These are phyloP conservation scores for Telopea speciosissima DNA, from an alignment of 177 flowering plant genomes.

Conservation along the genomic window DNA sequence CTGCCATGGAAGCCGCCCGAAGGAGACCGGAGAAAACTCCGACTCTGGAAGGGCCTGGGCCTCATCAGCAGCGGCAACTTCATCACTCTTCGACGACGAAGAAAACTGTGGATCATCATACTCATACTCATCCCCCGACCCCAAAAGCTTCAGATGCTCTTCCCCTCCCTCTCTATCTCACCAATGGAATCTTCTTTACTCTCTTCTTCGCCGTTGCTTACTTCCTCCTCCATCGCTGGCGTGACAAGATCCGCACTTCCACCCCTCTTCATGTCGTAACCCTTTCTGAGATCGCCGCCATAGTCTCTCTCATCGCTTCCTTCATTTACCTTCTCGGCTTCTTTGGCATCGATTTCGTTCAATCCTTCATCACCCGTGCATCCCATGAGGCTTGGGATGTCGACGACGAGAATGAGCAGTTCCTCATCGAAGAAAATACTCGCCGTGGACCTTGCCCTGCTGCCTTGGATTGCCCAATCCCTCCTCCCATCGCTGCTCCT, in stretches of 20 bases:
- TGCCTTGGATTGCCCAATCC: not conserved
- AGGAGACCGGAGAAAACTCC: no score
- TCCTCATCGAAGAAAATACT: slow-evolving; percentile 22
- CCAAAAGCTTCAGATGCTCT: slow-evolving; percentile 74
- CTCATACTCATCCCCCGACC: slow-evolving; percentile 12
- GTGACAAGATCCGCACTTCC: slow-evolving; percentile 78
- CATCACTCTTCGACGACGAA: not conserved
- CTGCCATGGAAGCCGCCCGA: no score
- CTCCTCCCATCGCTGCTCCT: not conserved
- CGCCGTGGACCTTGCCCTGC: slow-evolving; percentile 22
- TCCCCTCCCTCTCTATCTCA: slow-evolving; percentile 69
- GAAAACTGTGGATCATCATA: not conserved
- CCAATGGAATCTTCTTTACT: slow-evolving; percentile 75
- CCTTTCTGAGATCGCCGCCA: slow-evolving; percentile 61
- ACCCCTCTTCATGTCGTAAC: slow-evolving; percentile 81
- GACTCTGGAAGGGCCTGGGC: no score
- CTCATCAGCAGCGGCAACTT: not conserved
- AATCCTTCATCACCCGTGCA: slow-evolving; percentile 51
- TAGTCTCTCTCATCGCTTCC: slow-evolving; percentile 71
- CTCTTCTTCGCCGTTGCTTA: slow-evolving; percentile 88
- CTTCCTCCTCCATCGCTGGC: slow-evolving; percentile 84
- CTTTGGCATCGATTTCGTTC: slow-evolving; percentile 84
- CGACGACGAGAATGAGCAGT: slow-evolving; percentile 20
- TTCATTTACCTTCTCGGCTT: slow-evolving; percentile 85
- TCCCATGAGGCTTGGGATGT: slow-evolving; percentile 37